phyloP scores from a whole-genome alignment of 1,284 basidiomycete species.

The Cryptococcus sp. region DNA sequence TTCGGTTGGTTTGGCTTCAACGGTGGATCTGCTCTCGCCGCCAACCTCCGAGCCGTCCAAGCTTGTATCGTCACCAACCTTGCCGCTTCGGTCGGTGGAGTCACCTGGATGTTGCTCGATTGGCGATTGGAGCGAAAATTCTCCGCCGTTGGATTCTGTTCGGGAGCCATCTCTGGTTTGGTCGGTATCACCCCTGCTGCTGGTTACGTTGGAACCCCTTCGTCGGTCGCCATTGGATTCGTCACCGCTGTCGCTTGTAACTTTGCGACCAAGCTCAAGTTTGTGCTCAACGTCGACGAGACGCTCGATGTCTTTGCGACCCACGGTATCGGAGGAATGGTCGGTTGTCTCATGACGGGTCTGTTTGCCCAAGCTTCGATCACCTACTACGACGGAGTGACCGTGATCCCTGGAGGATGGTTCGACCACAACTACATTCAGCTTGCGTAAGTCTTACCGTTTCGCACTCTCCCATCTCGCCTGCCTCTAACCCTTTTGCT shows the following conservation, averaged over 20 bases:
- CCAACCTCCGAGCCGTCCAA: constrained; percentile 80
- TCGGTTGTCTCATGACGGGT: constrained; percentile 62
- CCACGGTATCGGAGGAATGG: constrained; percentile 80
- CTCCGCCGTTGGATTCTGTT: constrained; percentile 93
- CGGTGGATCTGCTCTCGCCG: constrained; percentile 61
- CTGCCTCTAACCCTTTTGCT: too few relatives aligned
- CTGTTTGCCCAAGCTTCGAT: constrained; percentile 84
- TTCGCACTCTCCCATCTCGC: not conserved
- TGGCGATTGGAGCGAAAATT: constrained; percentile 88
- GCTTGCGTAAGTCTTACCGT: constrained; percentile 62
- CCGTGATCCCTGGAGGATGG: constrained; percentile 77
- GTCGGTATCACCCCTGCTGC: constrained; percentile 82
- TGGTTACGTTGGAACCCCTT: constrained; percentile 76
- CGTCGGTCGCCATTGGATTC: constrained; percentile 78
- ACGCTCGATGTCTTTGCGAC: constrained; percentile 70
- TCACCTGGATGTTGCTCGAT: constrained; percentile 96
- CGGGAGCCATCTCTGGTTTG: constrained; percentile 83
- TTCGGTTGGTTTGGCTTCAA: constrained; percentile 98
- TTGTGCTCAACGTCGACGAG: constrained; percentile 61
- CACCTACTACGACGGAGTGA: constrained; percentile 73
- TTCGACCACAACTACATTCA: constrained; percentile 67
- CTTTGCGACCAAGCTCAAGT: constrained; percentile 89
- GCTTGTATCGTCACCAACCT: constrained; percentile 92
- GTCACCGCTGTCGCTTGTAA: constrained; percentile 80
- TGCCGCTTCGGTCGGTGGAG: constrained; percentile 73